phyloP scores from a whole-genome alignment of 108 stramenopile genomes.

The Nannochloropsis granulata region DNA sequence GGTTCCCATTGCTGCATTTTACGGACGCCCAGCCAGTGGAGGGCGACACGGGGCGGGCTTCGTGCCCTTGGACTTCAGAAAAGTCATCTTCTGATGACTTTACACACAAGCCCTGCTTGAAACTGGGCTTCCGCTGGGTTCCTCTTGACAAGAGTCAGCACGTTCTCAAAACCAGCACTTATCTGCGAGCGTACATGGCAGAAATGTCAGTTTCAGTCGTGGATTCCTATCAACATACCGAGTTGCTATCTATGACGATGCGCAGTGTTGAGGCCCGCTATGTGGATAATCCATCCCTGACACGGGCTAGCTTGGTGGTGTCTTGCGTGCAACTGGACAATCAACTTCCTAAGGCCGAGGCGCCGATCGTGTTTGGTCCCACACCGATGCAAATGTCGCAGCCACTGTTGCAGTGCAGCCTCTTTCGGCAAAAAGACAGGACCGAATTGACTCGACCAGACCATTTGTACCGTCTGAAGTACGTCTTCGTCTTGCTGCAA shows the following conservation, averaged over 20 bases:
- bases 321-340: slow-evolving; percentile 29
- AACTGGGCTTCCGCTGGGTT: background rate
- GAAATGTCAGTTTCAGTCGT: background rate
- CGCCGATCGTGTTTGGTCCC: slow-evolving; percentile 20
- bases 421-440: slow-evolving; percentile 29
- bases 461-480: background rate
- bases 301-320: slow-evolving; percentile 16
- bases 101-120: background rate
- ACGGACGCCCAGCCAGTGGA: background rate
- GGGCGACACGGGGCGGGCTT: background rate
- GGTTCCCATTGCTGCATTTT: background rate
- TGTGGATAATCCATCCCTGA: background rate
- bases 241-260: background rate
- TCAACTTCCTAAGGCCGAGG: slow-evolving; percentile 14
- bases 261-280: background rate
- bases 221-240: background rate
- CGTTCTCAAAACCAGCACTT: background rate
- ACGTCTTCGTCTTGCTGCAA: slow-evolving; percentile 19
- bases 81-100: background rate
- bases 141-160: background rate
- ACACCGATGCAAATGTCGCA: slow-evolving; percentile 18
- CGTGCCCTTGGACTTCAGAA: background rate
- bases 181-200: background rate
- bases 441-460: background rate
- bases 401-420: slow-evolving; percentile 18